A percentile compares a stretch with the other conserved stretches of the same genome.
Evolutionary conservation across 352 stramenopile genomes (phyloP).

Genomic region (Phytophthora sp.): DNA sequence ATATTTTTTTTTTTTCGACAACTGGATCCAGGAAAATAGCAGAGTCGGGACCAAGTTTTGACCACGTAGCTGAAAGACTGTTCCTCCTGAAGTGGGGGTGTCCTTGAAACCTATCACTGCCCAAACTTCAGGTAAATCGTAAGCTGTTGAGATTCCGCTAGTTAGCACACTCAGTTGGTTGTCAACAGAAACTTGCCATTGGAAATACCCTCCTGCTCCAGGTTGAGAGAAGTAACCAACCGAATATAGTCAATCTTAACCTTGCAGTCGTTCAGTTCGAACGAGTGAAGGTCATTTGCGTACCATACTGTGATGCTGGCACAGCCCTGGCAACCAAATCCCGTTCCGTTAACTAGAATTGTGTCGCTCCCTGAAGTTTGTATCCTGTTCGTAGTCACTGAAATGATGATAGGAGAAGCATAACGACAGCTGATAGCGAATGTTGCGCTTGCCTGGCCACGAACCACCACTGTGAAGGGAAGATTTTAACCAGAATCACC

Average conservation of each 20-base stretch:
- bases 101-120: constrained; percentile 54
- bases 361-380: constrained; percentile 39
- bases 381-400: constrained; percentile 25
- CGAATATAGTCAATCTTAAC: constrained; percentile 49
- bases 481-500: constrained; percentile 47
- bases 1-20: constrained; percentile 67
- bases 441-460: constrained; percentile 38
- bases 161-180: constrained; percentile 33
- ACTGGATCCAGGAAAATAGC: constrained; percentile 53
- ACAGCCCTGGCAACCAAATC: constrained; percentile 50
- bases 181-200: constrained; percentile 50
- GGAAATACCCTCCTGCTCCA: constrained; percentile 42
- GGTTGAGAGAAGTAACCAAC: constrained; percentile 43
- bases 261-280: constrained; percentile 51
- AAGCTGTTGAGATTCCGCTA: constrained; percentile 29
- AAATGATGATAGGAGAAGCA: constrained; percentile 35
- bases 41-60: constrained; percentile 52
- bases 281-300: constrained; percentile 45
- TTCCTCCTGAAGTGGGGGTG: constrained; percentile 47
- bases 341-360: constrained; percentile 49
- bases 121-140: constrained; percentile 42
- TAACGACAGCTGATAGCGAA: constrained; percentile 44
- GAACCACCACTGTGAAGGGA: constrained; percentile 41
- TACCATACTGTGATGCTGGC: constrained; percentile 42
- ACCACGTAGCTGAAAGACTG: constrained; percentile 56